These are phyloP conservation scores for Cymbomonas tetramitiformis DNA, from an alignment of 139 green algal genomes.

Conservation along the genomic window DNA sequence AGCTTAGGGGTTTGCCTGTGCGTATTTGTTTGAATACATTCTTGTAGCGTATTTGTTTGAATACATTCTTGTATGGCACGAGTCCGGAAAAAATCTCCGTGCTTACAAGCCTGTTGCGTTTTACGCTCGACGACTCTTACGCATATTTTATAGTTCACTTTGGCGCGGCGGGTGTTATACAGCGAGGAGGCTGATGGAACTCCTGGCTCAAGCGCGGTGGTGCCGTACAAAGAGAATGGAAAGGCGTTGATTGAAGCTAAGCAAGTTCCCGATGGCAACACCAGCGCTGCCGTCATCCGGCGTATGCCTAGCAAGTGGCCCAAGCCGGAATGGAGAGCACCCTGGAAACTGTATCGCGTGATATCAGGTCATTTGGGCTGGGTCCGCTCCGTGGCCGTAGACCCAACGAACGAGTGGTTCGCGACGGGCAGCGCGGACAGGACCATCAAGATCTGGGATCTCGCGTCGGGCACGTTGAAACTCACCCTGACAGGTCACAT, in stretches of 20 bases:
- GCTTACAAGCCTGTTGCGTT: no score
- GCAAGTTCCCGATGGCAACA: conserved; percentile 10
- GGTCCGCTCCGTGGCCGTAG: conserved; percentile 81
- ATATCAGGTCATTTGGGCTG: conserved; percentile 89
- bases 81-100: no score
- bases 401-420: conserved; percentile 93
- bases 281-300: conserved; percentile 53
- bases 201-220: no score
- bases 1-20: no score
- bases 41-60: no score
- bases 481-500: conserved; percentile 99
- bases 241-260: background rate
- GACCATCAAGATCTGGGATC: conserved; percentile 87
- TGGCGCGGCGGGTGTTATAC: no score
- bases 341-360: conserved; percentile 89
- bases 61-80: no score
- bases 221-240: no score
- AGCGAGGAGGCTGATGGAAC: no score
- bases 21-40: no score
- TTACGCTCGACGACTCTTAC: no score
- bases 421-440: conserved; percentile 77
- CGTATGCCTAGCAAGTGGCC: conserved; percentile 80
- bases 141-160: no score
- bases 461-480: conserved; percentile 67
- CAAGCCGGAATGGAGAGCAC: conserved; percentile 72